Evolutionary conservation across 306 rosid species (phyloP).

Genomic region (Mucuna pruriens): DNA sequence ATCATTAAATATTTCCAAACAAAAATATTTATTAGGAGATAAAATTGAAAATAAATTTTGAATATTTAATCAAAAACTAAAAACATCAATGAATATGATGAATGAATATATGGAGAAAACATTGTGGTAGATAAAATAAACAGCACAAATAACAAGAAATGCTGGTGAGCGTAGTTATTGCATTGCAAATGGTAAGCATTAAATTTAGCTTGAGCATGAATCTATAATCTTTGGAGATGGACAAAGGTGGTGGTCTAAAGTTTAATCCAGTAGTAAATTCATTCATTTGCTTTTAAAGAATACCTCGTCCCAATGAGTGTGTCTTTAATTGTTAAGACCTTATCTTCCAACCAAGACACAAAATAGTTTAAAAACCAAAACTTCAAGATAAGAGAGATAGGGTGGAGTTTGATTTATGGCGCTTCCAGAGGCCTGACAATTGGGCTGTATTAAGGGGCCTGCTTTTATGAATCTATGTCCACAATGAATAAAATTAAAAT

Average conservation of each 20-base stretch:
- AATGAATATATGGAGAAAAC: too few species aligned
- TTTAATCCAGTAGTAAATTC: conserved; percentile 7
- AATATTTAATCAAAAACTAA: too few species aligned
- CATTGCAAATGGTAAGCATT: not conserved
- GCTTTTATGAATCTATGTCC: too few species aligned
- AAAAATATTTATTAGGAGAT: too few species aligned
- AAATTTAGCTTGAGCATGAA: not conserved
- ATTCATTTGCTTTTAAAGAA: conserved; percentile 2
- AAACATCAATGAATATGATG: too few species aligned
- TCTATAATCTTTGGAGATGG: conserved; percentile 4
- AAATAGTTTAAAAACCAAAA: not conserved
- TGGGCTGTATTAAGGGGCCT: too few species aligned
- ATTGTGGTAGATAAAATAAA: not conserved
- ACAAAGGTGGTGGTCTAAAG: not conserved
- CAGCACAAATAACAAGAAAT: not conserved
- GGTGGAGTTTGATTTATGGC: too few species aligned
- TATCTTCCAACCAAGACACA: conserved; percentile 18
- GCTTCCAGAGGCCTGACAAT: too few species aligned
- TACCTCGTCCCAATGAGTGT: not conserved
- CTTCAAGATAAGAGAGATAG: too few species aligned
- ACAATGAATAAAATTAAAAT: too few species aligned
- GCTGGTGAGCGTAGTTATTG: not conserved
- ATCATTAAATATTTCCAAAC: too few species aligned
- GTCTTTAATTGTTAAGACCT: conserved; percentile 2
- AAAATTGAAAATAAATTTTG: too few species aligned